A percentile compares a stretch with the other conserved stretches of the same genome.
Evolutionary conservation across 2,329 filamentous ascomycete genomes (phyloP).

Genomic region (Hypoxylon sp.): DNA sequence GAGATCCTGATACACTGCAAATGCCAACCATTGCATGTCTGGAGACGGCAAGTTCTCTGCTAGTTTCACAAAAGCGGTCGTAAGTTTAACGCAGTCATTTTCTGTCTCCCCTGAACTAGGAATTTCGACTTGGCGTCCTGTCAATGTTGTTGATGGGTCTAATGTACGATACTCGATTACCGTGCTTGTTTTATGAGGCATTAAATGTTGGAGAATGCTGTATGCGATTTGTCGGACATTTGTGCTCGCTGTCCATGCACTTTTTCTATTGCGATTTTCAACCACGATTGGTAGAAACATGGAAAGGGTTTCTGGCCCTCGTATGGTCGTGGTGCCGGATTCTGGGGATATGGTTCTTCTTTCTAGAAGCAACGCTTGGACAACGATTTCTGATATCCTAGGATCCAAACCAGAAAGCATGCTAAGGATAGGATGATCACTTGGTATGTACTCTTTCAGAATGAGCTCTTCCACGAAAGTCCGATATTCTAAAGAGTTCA

Average conservation of each 20-base stretch:
- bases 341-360: slow-evolving; percentile 42
- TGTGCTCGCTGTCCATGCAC: slow-evolving; percentile 56
- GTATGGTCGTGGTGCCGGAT: slow-evolving; percentile 16
- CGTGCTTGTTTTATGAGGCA: slow-evolving; percentile 7
- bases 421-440: slow-evolving; percentile 43
- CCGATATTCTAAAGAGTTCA: slow-evolving; percentile 33
- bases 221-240: slow-evolving; percentile 54
- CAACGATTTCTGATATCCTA: slow-evolving; percentile 54
- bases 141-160: slow-evolving; percentile 44
- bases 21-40: slow-evolving; percentile 50
- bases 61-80: slow-evolving; percentile 44
- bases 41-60: slow-evolving; percentile 22
- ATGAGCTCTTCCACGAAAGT: slow-evolving; percentile 45
- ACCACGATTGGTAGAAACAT: slow-evolving; percentile 58
- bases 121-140: slow-evolving; percentile 51
- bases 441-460: slow-evolving; percentile 44
- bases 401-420: slow-evolving; percentile 48
- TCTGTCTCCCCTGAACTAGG: slow-evolving; percentile 37
- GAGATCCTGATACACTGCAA: slow-evolving; percentile 55
- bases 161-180: slow-evolving; percentile 57
- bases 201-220: slow-evolving; percentile 47
- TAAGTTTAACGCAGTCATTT: slow-evolving; percentile 43
- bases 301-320: slow-evolving; percentile 46
- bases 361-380: slow-evolving; percentile 53
- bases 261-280: slow-evolving; percentile 54